These are phyloP conservation scores for Lathyrus aphaca DNA, from an alignment of 306 rosid species.

Conservation along the genomic window DNA sequence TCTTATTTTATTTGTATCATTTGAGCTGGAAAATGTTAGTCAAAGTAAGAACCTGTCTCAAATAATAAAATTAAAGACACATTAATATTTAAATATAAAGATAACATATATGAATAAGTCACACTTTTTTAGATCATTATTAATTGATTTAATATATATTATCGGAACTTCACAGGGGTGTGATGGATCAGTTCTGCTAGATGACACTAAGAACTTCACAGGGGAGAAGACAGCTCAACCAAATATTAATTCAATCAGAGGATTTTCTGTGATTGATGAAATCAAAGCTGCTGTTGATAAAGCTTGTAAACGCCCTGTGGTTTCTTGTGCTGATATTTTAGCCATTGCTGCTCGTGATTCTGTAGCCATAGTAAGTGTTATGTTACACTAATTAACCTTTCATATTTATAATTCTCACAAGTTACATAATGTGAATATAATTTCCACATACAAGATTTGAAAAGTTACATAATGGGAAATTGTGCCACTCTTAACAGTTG, in stretches of 20 bases:
- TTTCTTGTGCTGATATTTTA: conserved; percentile 53
- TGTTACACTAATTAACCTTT: neutral
- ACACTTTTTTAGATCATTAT: neutral
- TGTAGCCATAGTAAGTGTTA: conserved; percentile 39
- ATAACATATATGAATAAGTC: neutral
- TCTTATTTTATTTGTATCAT: too few species aligned
- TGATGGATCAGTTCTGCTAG: conserved; percentile 53
- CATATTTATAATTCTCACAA: neutral
- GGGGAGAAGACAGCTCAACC: conserved; percentile 47
- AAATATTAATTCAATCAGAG: conserved; percentile 44
- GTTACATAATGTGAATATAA: too few species aligned
- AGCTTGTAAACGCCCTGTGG: conserved; percentile 47
- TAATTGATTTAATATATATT: neutral
- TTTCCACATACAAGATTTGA: neutral
- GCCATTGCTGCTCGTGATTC: conserved; percentile 59
- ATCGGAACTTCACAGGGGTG: conserved; percentile 41
- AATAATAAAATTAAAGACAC: neutral
- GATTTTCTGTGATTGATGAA: conserved; percentile 44
- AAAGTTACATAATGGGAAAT: neutral
- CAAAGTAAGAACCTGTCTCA: neutral
- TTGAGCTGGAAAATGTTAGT: neutral
- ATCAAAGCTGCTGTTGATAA: conserved; percentile 50
- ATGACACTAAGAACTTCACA: conserved; percentile 36
- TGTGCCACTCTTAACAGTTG: conserved; percentile 26
- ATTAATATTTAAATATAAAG: neutral